Percentiles rank a stretch among this genome's conserved stretches.
phyloP scores from a whole-genome alignment of 805 yeast species.

The Saccharomycopsis sp. region DNA sequence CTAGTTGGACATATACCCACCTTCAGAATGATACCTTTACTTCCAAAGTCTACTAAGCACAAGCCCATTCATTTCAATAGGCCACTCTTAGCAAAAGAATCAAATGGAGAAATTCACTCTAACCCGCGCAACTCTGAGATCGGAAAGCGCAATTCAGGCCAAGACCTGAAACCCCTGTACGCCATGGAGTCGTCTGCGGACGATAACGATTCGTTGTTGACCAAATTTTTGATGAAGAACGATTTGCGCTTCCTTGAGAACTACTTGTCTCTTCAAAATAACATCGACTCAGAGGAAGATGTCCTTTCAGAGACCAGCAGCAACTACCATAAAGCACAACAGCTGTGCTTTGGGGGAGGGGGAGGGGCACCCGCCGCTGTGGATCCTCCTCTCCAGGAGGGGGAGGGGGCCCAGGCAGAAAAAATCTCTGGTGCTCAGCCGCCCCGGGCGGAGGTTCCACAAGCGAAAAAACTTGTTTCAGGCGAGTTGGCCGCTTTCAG shows the following conservation, averaged over 20 bases:
- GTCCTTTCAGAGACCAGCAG: background rate
- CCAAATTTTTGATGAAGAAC: constrained; percentile 19
- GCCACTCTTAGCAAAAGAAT: background rate
- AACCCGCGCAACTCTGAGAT: background rate
- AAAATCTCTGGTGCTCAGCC: background rate
- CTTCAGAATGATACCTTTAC: background rate
- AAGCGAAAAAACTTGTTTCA: background rate
- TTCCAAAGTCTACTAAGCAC: background rate
- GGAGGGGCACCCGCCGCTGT: background rate
- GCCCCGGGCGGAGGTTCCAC: background rate
- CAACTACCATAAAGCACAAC: background rate
- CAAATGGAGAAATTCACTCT: background rate
- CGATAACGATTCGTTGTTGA: constrained; percentile 14
- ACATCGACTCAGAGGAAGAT: background rate
- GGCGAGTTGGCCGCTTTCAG: background rate
- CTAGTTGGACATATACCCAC: no score
- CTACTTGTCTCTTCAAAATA: constrained; percentile 11
- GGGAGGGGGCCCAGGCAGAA: background rate
- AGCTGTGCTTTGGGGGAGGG: background rate
- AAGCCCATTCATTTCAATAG: background rate
- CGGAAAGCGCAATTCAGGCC: background rate
- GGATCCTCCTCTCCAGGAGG: background rate
- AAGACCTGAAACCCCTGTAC: background rate
- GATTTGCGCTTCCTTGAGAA: constrained; percentile 20
- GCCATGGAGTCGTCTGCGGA: no score